phyloP scores from a whole-genome alignment of 2,329 filamentous ascomycete species.

The Aciculosporium take region DNA sequence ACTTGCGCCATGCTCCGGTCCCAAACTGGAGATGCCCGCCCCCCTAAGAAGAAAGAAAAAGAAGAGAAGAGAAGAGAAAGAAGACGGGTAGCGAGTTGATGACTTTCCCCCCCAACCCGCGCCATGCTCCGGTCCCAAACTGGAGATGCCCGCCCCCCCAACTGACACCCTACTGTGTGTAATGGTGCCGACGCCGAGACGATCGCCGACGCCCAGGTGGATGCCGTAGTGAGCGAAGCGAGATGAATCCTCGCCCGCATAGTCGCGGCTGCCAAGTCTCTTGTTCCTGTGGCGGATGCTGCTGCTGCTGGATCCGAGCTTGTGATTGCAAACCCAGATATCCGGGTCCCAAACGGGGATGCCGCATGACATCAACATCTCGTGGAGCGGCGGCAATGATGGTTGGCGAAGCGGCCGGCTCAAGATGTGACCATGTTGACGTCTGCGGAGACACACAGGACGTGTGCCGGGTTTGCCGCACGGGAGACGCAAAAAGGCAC shows the following conservation, averaged over 20 bases:
- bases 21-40: not conserved
- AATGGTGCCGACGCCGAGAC: slow-evolving; percentile 3
- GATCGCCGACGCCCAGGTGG: slow-evolving; percentile 1
- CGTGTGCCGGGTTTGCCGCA: not conserved
- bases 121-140: slow-evolving; percentile 1
- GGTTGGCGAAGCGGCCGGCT: slow-evolving; percentile 1
- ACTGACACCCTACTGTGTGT: slow-evolving; percentile 3
- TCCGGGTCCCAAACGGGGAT: slow-evolving; percentile 6
- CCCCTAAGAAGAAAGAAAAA: not conserved
- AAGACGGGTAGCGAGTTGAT: no score
- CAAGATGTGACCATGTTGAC: slow-evolving; percentile 3
- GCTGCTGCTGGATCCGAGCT: slow-evolving; percentile 3
- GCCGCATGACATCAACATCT: slow-evolving; percentile 6
- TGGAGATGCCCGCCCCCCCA: not conserved
- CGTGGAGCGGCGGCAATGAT: not conserved
- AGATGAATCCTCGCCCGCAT: no score
- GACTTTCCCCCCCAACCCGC: not conserved
- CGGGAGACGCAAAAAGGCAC: no score
- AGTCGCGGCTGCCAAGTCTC: not conserved
- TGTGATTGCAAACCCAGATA: slow-evolving; percentile 6
- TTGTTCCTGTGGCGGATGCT: not conserved
- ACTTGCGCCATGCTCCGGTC: slow-evolving; percentile 1
- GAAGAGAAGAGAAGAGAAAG: not conserved
- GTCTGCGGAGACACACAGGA: not conserved
- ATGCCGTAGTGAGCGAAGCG: not conserved